Evolutionary conservation across 768 basidiomycete genomes (phyloP).

Genomic region (Hypholoma sublateritium): DNA sequence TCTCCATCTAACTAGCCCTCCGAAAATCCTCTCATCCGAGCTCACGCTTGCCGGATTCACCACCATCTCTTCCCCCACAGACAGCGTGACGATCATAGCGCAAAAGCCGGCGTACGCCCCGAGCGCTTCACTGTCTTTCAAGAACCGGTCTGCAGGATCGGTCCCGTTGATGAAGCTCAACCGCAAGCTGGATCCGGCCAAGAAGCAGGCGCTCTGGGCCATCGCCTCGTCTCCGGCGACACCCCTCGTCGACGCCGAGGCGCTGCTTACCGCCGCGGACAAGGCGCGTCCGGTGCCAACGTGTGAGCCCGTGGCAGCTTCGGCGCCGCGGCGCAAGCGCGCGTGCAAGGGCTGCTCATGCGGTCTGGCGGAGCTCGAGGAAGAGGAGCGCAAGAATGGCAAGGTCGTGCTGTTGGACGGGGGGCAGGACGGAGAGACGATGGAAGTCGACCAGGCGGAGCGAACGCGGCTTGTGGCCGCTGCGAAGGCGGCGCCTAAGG

Average conservation of each 20-base stretch:
- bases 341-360: slow-evolving; percentile 98
- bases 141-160: slow-evolving; percentile 29
- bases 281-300: slow-evolving; percentile 73
- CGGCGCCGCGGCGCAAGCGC: slow-evolving; percentile 70
- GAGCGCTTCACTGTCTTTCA: slow-evolving; percentile 42
- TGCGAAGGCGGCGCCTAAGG: slow-evolving; percentile 75
- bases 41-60: slow-evolving; percentile 69
- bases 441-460: slow-evolving; percentile 58
- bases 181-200: slow-evolving; percentile 59
- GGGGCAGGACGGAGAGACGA: slow-evolving; percentile 54
- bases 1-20: slow-evolving; percentile 46
- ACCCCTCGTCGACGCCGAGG: slow-evolving; percentile 77
- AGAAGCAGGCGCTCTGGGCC: slow-evolving; percentile 90
- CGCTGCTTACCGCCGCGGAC: slow-evolving; percentile 82
- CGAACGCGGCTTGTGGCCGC: slow-evolving; percentile 64
- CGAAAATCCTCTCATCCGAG: slow-evolving; percentile 50
- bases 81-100: slow-evolving; percentile 52
- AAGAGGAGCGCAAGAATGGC: slow-evolving; percentile 64
- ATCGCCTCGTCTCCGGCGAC: slow-evolving; percentile 63
- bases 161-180: slow-evolving; percentile 41
- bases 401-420: slow-evolving; percentile 74
- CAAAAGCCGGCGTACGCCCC: slow-evolving; percentile 63
- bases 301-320: slow-evolving; percentile 62
- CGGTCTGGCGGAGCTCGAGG: slow-evolving; percentile 92
- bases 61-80: slow-evolving; percentile 42